phyloP scores from a whole-genome alignment of 169 alveolate species.

The Eimeria acervulina region DNA sequence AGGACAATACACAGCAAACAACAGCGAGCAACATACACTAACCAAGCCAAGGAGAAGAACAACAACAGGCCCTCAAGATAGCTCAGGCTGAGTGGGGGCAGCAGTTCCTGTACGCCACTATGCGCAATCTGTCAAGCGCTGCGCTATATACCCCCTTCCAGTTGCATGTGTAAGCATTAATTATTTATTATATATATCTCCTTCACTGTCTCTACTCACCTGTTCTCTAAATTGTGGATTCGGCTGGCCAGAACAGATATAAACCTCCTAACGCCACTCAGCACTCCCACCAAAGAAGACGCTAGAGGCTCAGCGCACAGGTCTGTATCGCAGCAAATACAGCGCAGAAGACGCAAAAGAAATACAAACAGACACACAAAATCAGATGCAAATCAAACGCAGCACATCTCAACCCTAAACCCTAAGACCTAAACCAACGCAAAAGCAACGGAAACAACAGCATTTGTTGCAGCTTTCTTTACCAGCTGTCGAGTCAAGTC shows the following conservation, averaged over 20 bases:
- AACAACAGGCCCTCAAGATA: not conserved
- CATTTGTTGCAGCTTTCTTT: not conserved
- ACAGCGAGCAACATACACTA: too few species aligned
- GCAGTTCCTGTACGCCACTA: not conserved
- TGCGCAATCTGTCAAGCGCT: not conserved
- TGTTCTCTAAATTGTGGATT: conserved; percentile 47
- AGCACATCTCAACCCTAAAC: too few species aligned
- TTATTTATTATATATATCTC: too few species aligned
- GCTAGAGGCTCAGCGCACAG: conserved; percentile 37
- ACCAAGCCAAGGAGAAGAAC: too few species aligned
- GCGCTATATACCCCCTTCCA: not conserved
- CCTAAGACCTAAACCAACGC: not conserved
- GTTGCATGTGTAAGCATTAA: too few species aligned
- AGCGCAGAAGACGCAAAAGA: not conserved
- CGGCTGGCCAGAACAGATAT: conserved; percentile 39
- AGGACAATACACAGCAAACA: too few species aligned
- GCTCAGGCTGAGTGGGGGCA: not conserved
- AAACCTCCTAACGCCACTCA: not conserved
- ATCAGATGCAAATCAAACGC: not conserved
- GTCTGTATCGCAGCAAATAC: not conserved
- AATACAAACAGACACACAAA: not conserved
- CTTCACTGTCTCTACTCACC: not conserved
- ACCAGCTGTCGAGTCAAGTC: conserved; percentile 28
- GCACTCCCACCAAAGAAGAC: not conserved
- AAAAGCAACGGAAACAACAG: not conserved